Conservation (phyloP, 257 asterid species). For the Solanum megistacrolobum region DNA sequence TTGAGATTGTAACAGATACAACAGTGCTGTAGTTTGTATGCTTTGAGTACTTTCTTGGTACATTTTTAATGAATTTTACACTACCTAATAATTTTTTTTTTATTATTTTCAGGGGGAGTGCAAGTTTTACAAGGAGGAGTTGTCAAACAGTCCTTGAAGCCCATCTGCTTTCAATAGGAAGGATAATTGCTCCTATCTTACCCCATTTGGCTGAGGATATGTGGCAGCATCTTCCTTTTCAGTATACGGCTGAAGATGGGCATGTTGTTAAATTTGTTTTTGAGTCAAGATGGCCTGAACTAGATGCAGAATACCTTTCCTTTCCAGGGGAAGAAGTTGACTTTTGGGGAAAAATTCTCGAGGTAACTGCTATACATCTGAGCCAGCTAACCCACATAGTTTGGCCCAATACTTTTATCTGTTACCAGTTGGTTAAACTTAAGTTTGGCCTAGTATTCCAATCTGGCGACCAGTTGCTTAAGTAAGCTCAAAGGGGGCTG, state of each 20-base stretch:
- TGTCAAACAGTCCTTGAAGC: conserved; percentile 91
- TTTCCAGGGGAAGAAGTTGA: conserved; percentile 56
- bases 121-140: conserved; percentile 82
- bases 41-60: not conserved
- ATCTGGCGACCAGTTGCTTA: not conserved
- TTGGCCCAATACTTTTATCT: not conserved
- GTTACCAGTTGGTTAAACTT: not conserved
- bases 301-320: conserved; percentile 41
- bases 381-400: not conserved
- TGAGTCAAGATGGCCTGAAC: conserved; percentile 77
- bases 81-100: not conserved
- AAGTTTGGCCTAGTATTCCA: not conserved
- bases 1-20: not conserved
- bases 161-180: conserved; percentile 59
- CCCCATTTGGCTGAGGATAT: conserved; percentile 98
- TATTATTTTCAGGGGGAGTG: conserved; percentile 45
- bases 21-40: not conserved
- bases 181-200: conserved; percentile 81
- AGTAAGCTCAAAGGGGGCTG: not conserved
- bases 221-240: conserved; percentile 94
- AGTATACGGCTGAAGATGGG: conserved; percentile 53
- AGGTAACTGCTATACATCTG: conserved; percentile 37
- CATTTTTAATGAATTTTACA: not conserved
- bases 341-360: conserved; percentile 86
- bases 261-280: conserved; percentile 50